Evolutionary conservation across 1,284 basidiomycete species (phyloP), one percentile per base, ranked within the genome.

Genomic region (Papiliotrema terrestris): DNA sequence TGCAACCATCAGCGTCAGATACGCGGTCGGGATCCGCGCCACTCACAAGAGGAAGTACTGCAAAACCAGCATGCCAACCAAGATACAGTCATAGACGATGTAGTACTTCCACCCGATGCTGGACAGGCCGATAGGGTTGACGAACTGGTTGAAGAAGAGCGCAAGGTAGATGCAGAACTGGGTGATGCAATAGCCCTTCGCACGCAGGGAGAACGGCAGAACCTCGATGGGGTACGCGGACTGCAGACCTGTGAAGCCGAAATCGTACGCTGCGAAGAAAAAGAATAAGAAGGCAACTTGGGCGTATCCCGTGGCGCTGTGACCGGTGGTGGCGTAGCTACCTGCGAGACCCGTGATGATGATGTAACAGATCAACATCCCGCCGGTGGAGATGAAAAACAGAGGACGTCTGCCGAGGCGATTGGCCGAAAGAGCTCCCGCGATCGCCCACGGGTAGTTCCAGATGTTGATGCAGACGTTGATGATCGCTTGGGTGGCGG

Each of bases 301-400:
- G n/a, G 62, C 69, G 37, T 65, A 49, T 23, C 70, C 74, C 9
- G 61, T 58, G 2, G 49, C 46, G 15, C 41, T 45, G 45, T 63
- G 52, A 32, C 39, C 29, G 8, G 32, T 32, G 37, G 45, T 42
- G n/a, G 58, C 29, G 61, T 66, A 90, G 49, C 81, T 67, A 1
- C 85, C 84, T n/a, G 84, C 84, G 73, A 84, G 85, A 53, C 85
- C 81, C 1, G 88, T 89, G 78, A 88, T 87, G 57, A 86, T 69
- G n/a, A 63, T 51, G 58, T 67, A 68, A 79, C 85, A 88, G 73
- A 88, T 47, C 19, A 44, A 17, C 87, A 90, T 91, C 62, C 84
- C 83, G 19, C 63, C 66, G 13, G 79, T 80, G 0, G 85, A 87
- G 36, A 77, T 76, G 59, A 90, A 65, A 52, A 70, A 73, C 13